Evolutionary conservation across 2,329 filamentous ascomycete genomes (phyloP).

Genomic region (Beauveria scarabaeidicola): DNA sequence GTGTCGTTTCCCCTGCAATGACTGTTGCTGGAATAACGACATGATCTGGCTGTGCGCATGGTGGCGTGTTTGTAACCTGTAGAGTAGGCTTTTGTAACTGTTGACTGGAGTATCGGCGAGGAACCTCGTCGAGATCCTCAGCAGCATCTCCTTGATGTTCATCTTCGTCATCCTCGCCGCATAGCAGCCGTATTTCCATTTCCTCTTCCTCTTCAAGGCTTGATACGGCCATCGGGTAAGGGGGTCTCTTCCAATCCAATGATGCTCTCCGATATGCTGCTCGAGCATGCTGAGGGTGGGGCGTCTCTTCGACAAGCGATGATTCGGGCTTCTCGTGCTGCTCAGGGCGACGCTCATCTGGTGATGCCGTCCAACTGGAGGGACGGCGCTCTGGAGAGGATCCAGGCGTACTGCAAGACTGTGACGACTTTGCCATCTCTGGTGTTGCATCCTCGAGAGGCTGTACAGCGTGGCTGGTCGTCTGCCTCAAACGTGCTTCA

Average conservation of each 20-base stretch:
- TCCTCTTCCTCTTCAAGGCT: conserved; percentile 24
- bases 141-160: neutral
- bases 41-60: conserved; percentile 18
- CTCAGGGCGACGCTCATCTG: conserved; percentile 1
- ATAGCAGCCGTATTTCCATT: conserved; percentile 28
- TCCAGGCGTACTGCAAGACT: neutral
- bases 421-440: neutral
- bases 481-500: neutral
- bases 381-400: conserved; percentile 13
- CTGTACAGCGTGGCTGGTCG: neutral
- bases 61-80: conserved; percentile 14
- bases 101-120: neutral
- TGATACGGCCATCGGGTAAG: neutral
- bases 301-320: conserved; percentile 19
- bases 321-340: conserved; percentile 13
- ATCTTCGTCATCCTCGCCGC: conserved; percentile 15
- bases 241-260: neutral
- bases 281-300: conserved; percentile 12
- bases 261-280: neutral
- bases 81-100: neutral
- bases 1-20: neutral
- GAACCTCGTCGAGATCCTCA: neutral
- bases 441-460: neutral
- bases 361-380: conserved; percentile 19
- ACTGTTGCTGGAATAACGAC: conserved; percentile 13